Evolutionary conservation across 78 protist genomes (phyloP), one percentile per base, ranked within the genome.

Genomic region (Dictyostelium intermedium): DNA sequence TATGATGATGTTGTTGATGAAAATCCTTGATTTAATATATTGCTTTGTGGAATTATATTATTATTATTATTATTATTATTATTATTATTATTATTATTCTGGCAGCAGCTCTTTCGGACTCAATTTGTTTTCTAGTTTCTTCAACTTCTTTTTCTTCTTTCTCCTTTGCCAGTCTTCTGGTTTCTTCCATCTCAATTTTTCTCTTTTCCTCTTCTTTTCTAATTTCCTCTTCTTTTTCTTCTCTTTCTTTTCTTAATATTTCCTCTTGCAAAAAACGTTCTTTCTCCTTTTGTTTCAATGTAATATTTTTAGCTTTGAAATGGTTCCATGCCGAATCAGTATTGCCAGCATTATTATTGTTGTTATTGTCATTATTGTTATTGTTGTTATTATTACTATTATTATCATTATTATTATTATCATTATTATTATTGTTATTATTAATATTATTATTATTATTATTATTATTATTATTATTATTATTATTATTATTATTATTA

Each of bases 31-130:
- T 25, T 63, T 63, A n/a, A 63, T 45, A 45, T 1, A 10, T 45
- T 45, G 16, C 14, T 9, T 41, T 7, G 47, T 41, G 47, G 2
- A 41, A 10, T 7, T 41, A 6, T 45, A 56, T 56, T 56, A 56
- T 20, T 56, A 56, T 56, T 56, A 20, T 4, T 20, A 56, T 56
- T 56, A 56, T 56, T 56, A 53, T 53, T 53, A 53, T 53, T 53
- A 53, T 53, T 53, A 53, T 53, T 53, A 53, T 53, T 53, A 53
- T 53, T 53, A 53, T 53, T 53, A 53, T 53, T 53, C 85, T 89
- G 11, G 94, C 94, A 45, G 94, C 94, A 43, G 76, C 70, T 89
- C 94, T 89, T 78, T 80, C 73, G 30, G 82, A 53, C 39, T 89
- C 94, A 11, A 89, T 61, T 81, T 45, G 63, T 50, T 69, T 89